A percentile compares a stretch with the other conserved stretches of the same genome.
Conservation (phyloP, 2,329 filamentous ascomycete species). For the Escovopsis sp. region DNA sequence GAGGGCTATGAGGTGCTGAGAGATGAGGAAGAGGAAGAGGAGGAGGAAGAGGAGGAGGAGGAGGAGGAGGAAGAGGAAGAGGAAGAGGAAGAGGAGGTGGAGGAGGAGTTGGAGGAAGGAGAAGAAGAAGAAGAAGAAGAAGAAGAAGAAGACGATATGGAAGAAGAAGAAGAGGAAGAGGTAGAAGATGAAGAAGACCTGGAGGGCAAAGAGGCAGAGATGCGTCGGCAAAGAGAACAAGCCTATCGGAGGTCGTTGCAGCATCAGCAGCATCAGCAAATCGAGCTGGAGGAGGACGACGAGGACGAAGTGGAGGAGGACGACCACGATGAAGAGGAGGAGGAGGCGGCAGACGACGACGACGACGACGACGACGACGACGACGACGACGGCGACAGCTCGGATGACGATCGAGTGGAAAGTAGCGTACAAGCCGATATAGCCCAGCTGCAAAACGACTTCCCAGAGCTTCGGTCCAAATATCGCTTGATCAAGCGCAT, state of each 20-base stretch:
- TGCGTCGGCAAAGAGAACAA: too few species aligned
- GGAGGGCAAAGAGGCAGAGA: too few species aligned
- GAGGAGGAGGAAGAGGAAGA: constrained; percentile 1
- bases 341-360: background rate
- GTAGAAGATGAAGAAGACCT: too few species aligned
- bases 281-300: too few species aligned
- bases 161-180: constrained; percentile 16
- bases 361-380: too few species aligned
- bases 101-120: constrained; percentile 25
- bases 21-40: constrained; percentile 14
- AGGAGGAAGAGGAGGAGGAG: constrained; percentile 18
- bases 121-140: constrained; percentile 51
- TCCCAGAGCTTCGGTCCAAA: constrained; percentile 66
- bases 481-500: constrained; percentile 93
- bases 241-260: too few species aligned
- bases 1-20: constrained; percentile 14
- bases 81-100: constrained; percentile 5
- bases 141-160: constrained; percentile 16
- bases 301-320: constrained; percentile 17
- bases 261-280: too few species aligned
- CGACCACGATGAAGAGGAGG: constrained; percentile 18
- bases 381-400: constrained; percentile 26
- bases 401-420: constrained; percentile 50
- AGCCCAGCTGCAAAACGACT: constrained; percentile 64
- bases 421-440: constrained; percentile 69